Conservation (phyloP, 2,329 filamentous ascomycete species). For the Paecilomyces formosus region DNA sequence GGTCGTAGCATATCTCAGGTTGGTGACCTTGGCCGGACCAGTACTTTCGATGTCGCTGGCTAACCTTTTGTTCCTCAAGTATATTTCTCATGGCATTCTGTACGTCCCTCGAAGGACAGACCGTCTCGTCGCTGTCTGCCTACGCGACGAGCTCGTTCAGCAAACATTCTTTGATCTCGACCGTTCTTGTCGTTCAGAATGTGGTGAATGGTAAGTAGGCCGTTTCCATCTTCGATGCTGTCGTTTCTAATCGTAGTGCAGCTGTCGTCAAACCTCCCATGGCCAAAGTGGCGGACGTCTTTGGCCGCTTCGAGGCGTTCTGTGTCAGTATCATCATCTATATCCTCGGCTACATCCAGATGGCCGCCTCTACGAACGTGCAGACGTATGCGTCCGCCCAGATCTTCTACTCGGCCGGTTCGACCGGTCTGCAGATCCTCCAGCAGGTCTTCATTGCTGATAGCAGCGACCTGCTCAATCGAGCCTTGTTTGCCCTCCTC, state of each 20-base stretch:
- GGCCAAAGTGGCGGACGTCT: slow-evolving; percentile 61
- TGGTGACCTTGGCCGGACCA: slow-evolving; percentile 15
- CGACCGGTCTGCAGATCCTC: slow-evolving; percentile 53
- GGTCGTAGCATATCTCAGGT: slow-evolving; percentile 41
- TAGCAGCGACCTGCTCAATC: slow-evolving; percentile 57
- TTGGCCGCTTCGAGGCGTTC: slow-evolving; percentile 59
- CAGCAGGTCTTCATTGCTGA: slow-evolving; percentile 61
- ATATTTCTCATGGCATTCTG: slow-evolving; percentile 58
- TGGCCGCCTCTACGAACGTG: slow-evolving; percentile 55
- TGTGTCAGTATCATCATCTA: slow-evolving; percentile 46
- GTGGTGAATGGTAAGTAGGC: slow-evolving; percentile 51
- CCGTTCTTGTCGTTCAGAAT: slow-evolving; percentile 56
- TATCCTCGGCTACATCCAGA: slow-evolving; percentile 54
- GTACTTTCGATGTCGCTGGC: slow-evolving; percentile 8
- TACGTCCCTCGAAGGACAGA: slow-evolving; percentile 60
- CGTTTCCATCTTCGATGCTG: slow-evolving; percentile 3
- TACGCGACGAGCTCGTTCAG: slow-evolving; percentile 61
- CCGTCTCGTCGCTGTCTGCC: slow-evolving; percentile 52
- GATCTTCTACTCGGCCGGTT: slow-evolving; percentile 60
- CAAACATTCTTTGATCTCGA: slow-evolving; percentile 58
- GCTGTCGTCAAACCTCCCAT: slow-evolving; percentile 59
- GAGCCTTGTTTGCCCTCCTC: slow-evolving; percentile 57
- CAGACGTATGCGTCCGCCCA: slow-evolving; percentile 47
- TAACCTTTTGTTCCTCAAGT: slow-evolving; percentile 25
- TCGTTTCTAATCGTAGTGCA: slow-evolving; percentile 27